Base-by-base conservation (phyloP, 768 basidiomycete species). In the Lepiota venenata region DNA sequence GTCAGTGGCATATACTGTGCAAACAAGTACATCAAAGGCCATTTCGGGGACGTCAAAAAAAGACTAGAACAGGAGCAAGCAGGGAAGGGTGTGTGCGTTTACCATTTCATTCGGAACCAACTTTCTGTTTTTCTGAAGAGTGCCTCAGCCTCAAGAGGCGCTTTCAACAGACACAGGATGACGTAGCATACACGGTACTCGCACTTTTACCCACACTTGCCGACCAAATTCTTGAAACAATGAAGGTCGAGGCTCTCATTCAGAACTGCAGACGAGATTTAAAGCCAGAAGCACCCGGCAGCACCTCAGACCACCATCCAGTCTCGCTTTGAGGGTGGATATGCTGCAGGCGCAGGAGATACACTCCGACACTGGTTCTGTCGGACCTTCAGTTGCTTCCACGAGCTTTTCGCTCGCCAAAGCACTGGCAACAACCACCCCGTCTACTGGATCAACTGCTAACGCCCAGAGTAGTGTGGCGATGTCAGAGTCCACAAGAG, bases 211-310 rank as follows among this genome's bases (percentile, higher is more conserved):
- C 86, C 1, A 73, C 87, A 44, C 81, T 88, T 64, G 83, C 87
- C 6, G 71, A 78, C 12, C 82, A 85, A 56, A 74, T 93, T 11
- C 68, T 88, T n/a, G 72, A 75, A 20, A 81, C 80, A 27, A 87
- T 93, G 82, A 83, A 93, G 58, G 87, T 93, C 15, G 91, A 93
- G 58, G 73, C 73, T 0, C 69, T 90, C 11, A 91, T 86, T 0
- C 66, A 76, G 85, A 77, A 58, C 63, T 77, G 1, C 74, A 75
- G 56, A 18, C 71, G 73, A n/a, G 66, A 61, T 56, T 59, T 59
- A 29, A 55, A 63, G 18, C 41, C 48, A 18, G 54, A 57, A 15
- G 47, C 16, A 29, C 45, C 22, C 36, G 39, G 37, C 61, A 42
- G 37, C 50, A 55, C 8, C 25, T 52, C 7, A 25, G 48, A 53